Base-by-base conservation (phyloP, 2,329 filamentous ascomycete species). In the Nakataea oryzae region DNA sequence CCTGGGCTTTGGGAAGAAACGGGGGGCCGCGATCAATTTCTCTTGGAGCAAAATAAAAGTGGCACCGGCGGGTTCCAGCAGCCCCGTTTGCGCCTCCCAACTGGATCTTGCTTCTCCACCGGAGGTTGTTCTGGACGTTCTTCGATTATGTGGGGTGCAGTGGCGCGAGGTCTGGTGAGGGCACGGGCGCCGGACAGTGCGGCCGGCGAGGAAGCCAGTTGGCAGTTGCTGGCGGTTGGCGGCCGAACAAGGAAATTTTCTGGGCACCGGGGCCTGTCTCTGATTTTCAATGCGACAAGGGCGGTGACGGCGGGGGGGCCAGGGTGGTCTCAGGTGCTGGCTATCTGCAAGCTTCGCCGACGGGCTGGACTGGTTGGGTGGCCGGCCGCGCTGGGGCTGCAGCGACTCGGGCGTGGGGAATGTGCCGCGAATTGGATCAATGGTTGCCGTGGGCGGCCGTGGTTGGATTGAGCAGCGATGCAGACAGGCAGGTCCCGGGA, bases 141-240 rank as follows among this genome's bases (percentile, higher is more conserved):
- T 58, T 58, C 21, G 57, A 34, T 41, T 58, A 24, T 58, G 57
- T 58, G 57, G 57, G 57, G 57, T 58, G 57, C 57, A 58, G 57
- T 58, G 29, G 57, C 34, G 34, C 34, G 34, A 17, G 34, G 34
- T 47, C 34, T 47, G 34, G 34, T 47, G 34, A 47, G 34, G 34
- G 34, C 34, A 47, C 34, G 34, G 34, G 34, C 34, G 34, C 14
- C 17, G 34, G 8, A 47, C 6, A 3, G 34, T 21, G 14, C 34
- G 34, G 34, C 14, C 34, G 34, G 34, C 34, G 34, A 47, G 34
- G 57, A n/a, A 58, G 57, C 29, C 21, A 29, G 34, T 58, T 29
- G 34, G 57, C 32, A 32, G 32, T 32, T 58, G 29, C 32, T 58
- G 56, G 56, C 32, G 56, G 56, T 27, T 24, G 57, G 57, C 29